Base-by-base conservation (phyloP, 768 basidiomycete species). In the Suillus sp. region DNA sequence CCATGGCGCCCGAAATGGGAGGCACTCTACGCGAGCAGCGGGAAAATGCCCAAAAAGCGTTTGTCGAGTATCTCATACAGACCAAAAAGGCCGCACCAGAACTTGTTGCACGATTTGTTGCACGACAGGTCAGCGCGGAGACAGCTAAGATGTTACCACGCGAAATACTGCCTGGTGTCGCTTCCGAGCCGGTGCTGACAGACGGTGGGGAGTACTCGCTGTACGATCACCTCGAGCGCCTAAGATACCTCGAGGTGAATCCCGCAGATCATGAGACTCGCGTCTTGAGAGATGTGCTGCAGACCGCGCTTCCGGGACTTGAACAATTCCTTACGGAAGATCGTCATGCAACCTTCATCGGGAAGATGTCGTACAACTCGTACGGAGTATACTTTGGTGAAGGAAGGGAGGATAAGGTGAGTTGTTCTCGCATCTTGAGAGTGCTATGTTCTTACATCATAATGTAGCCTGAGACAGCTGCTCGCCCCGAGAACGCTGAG, bases 291-390 rank as follows among this genome's bases (percentile, higher is more conserved):
- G 75, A 80, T 20, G 81, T 93, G 22, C 71, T 95, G 59, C 77
- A 81, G 54, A 76, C 79, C 38, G 88, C 88, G 2, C 74, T 93
- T 50, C 89, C 88, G 13, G 92, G 91, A 22, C 71, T 94, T 64
- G 90, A 93, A 66, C 81, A 86, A 61, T 88, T 91, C 62, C 77
- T 92, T 32, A 83, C 84, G 4, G 84, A 86, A 32, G 88, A 91
- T 43, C 80, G 85, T 27, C 84, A 91, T 65, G 78, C 83, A 11
- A 79, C 80, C 20, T 80, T 90, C 55, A 72, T 84, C 45, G 90
- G 90, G 20, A 92, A 86, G 73, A 86, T 94, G 80, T 75, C 80
- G 3, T 93, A 92, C 75, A 94, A 94, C 67, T 81, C 86, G 3
- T 90, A 86, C 69, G 93, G 93, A 62, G 85, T 95, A 57, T 86